These are phyloP conservation scores for Erysimum cheiranthoides DNA, from an alignment of 345 rosid species.

Conservation along the genomic window DNA sequence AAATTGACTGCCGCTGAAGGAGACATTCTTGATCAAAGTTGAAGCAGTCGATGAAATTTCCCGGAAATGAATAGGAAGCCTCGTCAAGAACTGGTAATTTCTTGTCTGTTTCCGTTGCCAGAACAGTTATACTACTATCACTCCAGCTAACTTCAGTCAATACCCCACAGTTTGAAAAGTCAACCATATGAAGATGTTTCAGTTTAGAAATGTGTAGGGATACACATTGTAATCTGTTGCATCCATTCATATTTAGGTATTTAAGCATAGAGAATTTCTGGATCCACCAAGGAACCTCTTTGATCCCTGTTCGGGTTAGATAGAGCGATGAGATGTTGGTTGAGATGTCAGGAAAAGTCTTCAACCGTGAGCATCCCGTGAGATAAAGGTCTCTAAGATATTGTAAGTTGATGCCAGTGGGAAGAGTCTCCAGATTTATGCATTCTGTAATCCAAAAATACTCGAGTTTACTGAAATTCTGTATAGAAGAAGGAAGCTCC, in stretches of 20 bases:
- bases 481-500: not conserved
- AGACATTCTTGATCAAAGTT: not conserved
- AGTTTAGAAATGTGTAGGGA: not conserved
- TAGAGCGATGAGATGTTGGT: not conserved
- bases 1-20: not conserved
- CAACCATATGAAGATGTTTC: not conserved
- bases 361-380: slow-evolving; percentile 23
- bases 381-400: not conserved
- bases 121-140: too few species aligned
- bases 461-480: slow-evolving; percentile 4
- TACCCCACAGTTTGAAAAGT: not conserved
- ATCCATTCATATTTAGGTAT: not conserved
- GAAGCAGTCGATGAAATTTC: not conserved
- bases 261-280: not conserved
- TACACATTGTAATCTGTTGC: not conserved
- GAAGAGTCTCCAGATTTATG: not conserved
- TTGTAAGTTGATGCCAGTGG: not conserved
- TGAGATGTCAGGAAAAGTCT: slow-evolving; percentile 34
- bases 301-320: not conserved
- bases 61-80: too few species aligned
- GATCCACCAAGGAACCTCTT: slow-evolving; percentile 23
- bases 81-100: too few species aligned
- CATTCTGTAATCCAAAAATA: not conserved
- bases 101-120: not conserved
- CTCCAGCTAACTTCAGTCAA: not conserved